phyloP scores from a whole-genome alignment of 768 basidiomycete genomes.

The Calocera cornea region DNA sequence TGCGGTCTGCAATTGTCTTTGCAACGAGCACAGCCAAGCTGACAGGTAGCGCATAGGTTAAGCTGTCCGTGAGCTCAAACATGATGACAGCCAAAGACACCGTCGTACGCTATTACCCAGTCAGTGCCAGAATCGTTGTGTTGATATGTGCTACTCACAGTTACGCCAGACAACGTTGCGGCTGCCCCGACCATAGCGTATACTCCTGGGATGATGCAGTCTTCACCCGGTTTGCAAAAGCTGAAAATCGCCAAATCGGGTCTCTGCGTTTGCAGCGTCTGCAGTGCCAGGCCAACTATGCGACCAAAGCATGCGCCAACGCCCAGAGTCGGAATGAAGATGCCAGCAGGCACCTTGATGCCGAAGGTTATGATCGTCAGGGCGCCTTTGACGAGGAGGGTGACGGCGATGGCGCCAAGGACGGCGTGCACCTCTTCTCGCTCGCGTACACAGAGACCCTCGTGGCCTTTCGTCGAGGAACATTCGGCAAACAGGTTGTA shows the following conservation, averaged over 20 bases:
- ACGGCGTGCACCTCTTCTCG: constrained; percentile 43
- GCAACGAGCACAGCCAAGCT: constrained; percentile 77
- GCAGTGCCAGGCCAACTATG: constrained; percentile 67
- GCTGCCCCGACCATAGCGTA: constrained; percentile 97
- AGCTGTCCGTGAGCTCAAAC: constrained; percentile 84
- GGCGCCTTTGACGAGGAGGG: constrained; percentile 66
- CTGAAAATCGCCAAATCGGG: constrained; percentile 50
- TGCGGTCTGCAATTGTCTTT: constrained; percentile 75
- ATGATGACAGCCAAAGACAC: constrained; percentile 93
- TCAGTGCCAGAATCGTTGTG: not conserved
- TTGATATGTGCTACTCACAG: constrained; percentile 37
- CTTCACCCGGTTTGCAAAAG: constrained; percentile 45
- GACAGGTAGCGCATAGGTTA: constrained; percentile 83
- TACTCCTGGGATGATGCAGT: constrained; percentile 77
- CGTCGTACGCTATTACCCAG: constrained; percentile 49
- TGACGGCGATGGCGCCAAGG: constrained; percentile 49
- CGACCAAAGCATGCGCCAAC: constrained; percentile 91
- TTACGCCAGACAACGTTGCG: constrained; percentile 88
- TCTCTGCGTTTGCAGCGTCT: constrained; percentile 53
- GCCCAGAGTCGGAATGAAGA: constrained; percentile 88
- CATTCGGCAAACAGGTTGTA: constrained; percentile 88
- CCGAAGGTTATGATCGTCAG: constrained; percentile 86
- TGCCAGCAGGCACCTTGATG: constrained; percentile 81
- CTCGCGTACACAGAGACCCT: constrained; percentile 50
- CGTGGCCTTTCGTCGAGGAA: constrained; percentile 39